These are phyloP conservation scores for Daldinia childiae DNA, from an alignment of 495 filamentous ascomycete species.

Conservation along the genomic window DNA sequence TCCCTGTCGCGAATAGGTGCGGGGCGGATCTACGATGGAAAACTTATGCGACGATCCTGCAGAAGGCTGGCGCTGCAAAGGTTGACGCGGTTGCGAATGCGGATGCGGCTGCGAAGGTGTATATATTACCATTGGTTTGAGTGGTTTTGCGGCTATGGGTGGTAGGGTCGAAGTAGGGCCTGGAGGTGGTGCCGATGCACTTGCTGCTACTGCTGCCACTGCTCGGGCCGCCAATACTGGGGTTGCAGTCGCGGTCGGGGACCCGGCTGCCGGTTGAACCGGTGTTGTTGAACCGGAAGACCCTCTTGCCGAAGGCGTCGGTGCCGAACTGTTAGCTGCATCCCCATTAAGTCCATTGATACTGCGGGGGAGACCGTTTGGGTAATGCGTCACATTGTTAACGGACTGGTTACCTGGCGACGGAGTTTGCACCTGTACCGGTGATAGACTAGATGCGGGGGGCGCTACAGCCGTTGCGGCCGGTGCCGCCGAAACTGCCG, in stretches of 20 bases:
- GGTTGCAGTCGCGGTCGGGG: background rate
- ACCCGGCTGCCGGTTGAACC: conserved; percentile 1
- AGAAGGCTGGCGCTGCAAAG: conserved; percentile 13
- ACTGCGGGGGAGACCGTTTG: conserved; percentile 36
- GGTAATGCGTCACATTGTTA: conserved; percentile 19
- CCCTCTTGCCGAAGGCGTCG: background rate
- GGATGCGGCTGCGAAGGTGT: conserved; percentile 13
- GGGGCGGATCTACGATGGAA: conserved; percentile 55
- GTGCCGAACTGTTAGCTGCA: conserved; percentile 5
- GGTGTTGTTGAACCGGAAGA: conserved; percentile 20
- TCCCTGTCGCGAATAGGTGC: conserved; percentile 17
- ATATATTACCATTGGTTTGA: conserved; percentile 18
- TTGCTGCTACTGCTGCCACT: background rate
- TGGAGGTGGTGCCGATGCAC: background rate
- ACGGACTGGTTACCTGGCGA: background rate
- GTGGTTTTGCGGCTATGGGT: conserved; percentile 11
- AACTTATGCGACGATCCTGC: conserved; percentile 40
- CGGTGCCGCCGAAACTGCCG: background rate
- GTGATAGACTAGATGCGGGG: conserved; percentile 1
- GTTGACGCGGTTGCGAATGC: conserved; percentile 1
- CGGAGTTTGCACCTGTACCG: conserved; percentile 1
- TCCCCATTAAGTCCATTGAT: conserved; percentile 35
- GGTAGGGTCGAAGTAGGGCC: too few relatives aligned
- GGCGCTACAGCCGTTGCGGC: conserved; percentile 3
- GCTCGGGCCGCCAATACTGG: conserved; percentile 2